Percentiles rank a stretch among this genome's conserved stretches.
These are phyloP conservation scores for Phaeotremella fagi DNA, from an alignment of 768 basidiomycete genomes.

Conservation along the genomic window DNA sequence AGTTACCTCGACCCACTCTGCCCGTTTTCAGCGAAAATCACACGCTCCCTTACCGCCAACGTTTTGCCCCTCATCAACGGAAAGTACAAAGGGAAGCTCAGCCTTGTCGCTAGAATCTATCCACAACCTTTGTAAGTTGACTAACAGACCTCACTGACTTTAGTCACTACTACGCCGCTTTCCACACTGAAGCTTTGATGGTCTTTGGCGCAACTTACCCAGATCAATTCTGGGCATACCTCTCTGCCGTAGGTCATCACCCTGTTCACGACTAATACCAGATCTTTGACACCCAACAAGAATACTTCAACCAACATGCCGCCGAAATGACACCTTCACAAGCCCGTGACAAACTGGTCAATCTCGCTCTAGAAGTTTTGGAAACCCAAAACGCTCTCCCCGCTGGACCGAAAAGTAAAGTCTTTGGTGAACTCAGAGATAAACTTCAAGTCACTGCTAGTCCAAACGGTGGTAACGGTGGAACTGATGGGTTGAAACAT, in stretches of 20 bases:
- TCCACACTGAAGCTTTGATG: constrained; percentile 74
- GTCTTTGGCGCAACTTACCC: constrained; percentile 71
- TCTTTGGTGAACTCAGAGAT: constrained; percentile 58
- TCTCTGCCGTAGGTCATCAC: constrained; percentile 55
- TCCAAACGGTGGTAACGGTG: constrained; percentile 74
- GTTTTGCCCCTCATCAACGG: constrained; percentile 50
- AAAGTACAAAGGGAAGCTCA: constrained; percentile 62
- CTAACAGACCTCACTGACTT: constrained; percentile 36
- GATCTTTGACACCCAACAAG: constrained; percentile 70
- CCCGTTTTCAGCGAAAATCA: constrained; percentile 42
- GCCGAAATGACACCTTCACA: constrained; percentile 64
- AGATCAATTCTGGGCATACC: constrained; percentile 73
- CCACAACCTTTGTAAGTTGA: constrained; percentile 47
- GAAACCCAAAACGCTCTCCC: constrained; percentile 52
- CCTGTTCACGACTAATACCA: constrained; percentile 39
- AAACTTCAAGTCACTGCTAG: constrained; percentile 59
- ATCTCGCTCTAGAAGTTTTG: constrained; percentile 29
- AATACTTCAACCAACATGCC: constrained; percentile 74
- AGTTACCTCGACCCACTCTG: constrained; percentile 43
- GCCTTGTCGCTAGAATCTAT: constrained; percentile 50
- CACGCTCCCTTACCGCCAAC: constrained; percentile 26
- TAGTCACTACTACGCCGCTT: constrained; percentile 52
- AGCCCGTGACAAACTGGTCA: constrained; percentile 67
- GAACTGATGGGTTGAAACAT: constrained; percentile 83
- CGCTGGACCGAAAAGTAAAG: constrained; percentile 54